Evolutionary conservation across 2,329 filamentous ascomycete genomes (phyloP).

Genomic region (Fusarium robinianum): DNA sequence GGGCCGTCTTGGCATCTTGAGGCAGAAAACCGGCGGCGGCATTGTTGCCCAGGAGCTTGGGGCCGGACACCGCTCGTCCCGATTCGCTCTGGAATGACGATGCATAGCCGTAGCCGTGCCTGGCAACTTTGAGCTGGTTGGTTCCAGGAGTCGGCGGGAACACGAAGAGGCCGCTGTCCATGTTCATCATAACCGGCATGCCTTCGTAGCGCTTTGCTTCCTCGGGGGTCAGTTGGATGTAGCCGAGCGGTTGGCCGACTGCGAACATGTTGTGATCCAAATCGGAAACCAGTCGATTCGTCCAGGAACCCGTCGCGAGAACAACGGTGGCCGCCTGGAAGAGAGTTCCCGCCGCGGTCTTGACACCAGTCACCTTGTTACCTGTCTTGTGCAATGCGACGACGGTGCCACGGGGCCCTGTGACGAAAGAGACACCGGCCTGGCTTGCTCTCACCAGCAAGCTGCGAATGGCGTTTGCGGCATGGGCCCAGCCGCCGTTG

Average conservation of each 20-base stretch:
- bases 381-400: slow-evolving; percentile 19
- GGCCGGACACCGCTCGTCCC: slow-evolving; percentile 34
- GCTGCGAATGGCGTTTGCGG: slow-evolving; percentile 27
- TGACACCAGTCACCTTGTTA: slow-evolving; percentile 26
- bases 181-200: slow-evolving; percentile 63
- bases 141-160: slow-evolving; percentile 54
- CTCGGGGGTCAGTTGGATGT: slow-evolving; percentile 61
- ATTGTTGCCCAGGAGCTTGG: slow-evolving; percentile 40
- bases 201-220: slow-evolving; percentile 58
- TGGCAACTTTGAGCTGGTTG: slow-evolving; percentile 60
- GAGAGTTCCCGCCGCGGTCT: slow-evolving; percentile 40
- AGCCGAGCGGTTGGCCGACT: slow-evolving; percentile 67
- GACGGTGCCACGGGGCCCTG: slow-evolving; percentile 35
- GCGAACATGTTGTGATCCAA: slow-evolving; percentile 63
- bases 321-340: slow-evolving; percentile 63
- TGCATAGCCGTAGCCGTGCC: slow-evolving; percentile 61
- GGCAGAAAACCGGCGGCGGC: slow-evolving; percentile 49
- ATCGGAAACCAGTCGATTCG: slow-evolving; percentile 52
- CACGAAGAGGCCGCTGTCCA: slow-evolving; percentile 56
- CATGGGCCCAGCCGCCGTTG: slow-evolving; percentile 38
- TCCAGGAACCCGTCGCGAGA: slow-evolving; percentile 71
- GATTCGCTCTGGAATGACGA: slow-evolving; percentile 26
- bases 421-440: slow-evolving; percentile 37
- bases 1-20: slow-evolving; percentile 55
- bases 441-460: slow-evolving; percentile 30